Base-by-base conservation (phyloP, 495 filamentous ascomycete genomes). In the Trichoderma orchidacearum region DNA sequence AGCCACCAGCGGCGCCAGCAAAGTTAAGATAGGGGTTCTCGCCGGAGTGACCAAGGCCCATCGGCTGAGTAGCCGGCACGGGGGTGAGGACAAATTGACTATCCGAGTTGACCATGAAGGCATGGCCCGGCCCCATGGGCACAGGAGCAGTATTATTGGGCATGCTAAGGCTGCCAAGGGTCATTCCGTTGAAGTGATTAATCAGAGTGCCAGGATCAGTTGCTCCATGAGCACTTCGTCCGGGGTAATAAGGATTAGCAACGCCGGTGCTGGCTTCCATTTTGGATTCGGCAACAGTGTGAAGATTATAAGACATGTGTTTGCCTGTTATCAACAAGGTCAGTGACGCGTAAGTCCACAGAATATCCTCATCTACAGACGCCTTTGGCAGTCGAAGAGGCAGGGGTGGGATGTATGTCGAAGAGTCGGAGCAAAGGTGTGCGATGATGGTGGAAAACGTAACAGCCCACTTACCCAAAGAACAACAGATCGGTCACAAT, bases 141-240 rank as follows among this genome's bases (percentile, higher is more conserved):
- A 66, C 38, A 30, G 59, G 60, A 50, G 53, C 17, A 41, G 7
- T n/a, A 35, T 57, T 57, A 15, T 27, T 54, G 32, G 57, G 30
- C 67, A 65, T 54, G 55, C 58, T 57, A 27, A 64, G 61, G 35
- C 61, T 63, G 11, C 71, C 67, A 11, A 77, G 56, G 25, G 55
- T 59, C 23, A 77, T 59, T n/a, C 63, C 61, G 53, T 67, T 64
- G 63, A 77, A 75, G 21, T 72, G 70, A 29, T 56, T 70, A 61
- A 70, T 62, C 4, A 72, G 61, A 5, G 64, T 60, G n/a, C 62
- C 60, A 34, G 68, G 59, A 55, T 60, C 59, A 31, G 38, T 27
- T 12, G 51, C 28, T 53, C 27, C 51, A 30, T 30, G 51, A 32
- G 51, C 9, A 23, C 8, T 28, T 30, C 51, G 51, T n/a, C 51